A percentile compares a stretch with the other conserved stretches of the same genome.
phyloP scores from a whole-genome alignment of 148 eudicot species.

The Chenopodium quinoa region DNA sequence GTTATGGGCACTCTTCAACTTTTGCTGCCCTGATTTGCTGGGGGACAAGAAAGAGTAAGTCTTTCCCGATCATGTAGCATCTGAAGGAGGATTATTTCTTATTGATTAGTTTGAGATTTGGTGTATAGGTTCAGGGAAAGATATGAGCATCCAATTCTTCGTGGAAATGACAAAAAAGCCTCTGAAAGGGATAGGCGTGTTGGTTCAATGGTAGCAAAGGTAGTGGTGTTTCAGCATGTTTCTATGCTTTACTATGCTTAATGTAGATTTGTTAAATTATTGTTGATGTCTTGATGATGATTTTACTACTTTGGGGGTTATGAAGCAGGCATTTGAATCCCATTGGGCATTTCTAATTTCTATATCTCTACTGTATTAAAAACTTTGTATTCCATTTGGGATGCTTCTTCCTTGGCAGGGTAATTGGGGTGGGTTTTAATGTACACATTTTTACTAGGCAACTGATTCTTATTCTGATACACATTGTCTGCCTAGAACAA shows the following conservation, averaged over 20 bases:
- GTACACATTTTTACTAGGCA: neutral
- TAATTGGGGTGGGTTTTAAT: neutral
- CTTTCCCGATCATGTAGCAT: neutral
- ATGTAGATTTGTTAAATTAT: neutral
- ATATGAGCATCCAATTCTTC: constrained; percentile 72
- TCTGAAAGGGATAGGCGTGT: constrained; percentile 76
- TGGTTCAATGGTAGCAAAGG: constrained; percentile 97
- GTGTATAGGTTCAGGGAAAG: constrained; percentile 66
- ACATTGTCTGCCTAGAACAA: neutral
- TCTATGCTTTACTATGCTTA: neutral
- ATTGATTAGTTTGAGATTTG: constrained; percentile 7
- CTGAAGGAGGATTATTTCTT: constrained; percentile 2
- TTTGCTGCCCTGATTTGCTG: constrained; percentile 85
- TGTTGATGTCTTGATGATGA: constrained; percentile 2
- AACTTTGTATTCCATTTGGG: neutral
- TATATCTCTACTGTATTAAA: too few relatives aligned
- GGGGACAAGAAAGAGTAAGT: constrained; percentile 87
- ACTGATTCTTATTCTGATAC: neutral
- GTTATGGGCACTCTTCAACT: constrained; percentile 93
- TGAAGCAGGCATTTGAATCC: neutral
- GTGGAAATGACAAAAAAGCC: constrained; percentile 91
- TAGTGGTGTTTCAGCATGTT: constrained; percentile 20
- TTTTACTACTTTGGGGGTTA: neutral
- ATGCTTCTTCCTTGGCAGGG: neutral
- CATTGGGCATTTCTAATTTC: neutral